Percentiles rank a stretch among this genome's conserved stretches.
Evolutionary conservation across 345 rosid genomes (phyloP).

Genomic region (Mallotus nudiflorus): DNA sequence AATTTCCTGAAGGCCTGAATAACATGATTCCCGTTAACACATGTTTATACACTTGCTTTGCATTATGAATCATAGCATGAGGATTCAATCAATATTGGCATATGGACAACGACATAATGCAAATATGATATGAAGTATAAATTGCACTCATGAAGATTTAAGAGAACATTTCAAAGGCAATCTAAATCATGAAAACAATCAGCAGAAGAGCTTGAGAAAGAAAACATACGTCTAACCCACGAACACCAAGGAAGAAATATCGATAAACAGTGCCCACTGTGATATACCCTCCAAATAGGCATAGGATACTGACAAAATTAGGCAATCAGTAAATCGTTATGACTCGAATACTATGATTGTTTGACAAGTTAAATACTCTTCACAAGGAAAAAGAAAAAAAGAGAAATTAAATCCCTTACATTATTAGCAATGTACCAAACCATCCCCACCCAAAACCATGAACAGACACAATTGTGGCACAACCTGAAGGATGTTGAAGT

Average conservation of each 20-base stretch:
- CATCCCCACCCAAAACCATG: constrained; percentile 78
- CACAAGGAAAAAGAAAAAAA: neutral
- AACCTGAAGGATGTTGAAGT: constrained; percentile 88
- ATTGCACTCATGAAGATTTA: no score
- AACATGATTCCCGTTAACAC: neutral
- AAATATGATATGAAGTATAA: constrained; percentile 2
- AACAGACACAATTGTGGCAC: constrained; percentile 55
- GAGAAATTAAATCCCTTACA: constrained; percentile 43
- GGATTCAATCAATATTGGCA: neutral
- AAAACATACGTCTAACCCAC: constrained; percentile 64
- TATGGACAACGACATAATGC: neutral
- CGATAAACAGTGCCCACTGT: constrained; percentile 74
- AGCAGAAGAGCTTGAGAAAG: constrained; percentile 4
- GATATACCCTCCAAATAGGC: constrained; percentile 78
- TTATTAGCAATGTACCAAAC: constrained; percentile 60
- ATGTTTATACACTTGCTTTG: neutral
- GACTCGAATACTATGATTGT: constrained; percentile 6
- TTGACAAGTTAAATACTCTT: constrained; percentile 3
- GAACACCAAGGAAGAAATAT: constrained; percentile 63
- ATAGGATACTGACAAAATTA: constrained; percentile 53
- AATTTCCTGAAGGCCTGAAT: neutral
- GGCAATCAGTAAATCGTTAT: constrained; percentile 21
- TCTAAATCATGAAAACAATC: constrained; percentile 4
- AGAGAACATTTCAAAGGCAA: neutral
- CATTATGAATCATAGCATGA: neutral